Percentiles rank a stretch among this genome's conserved stretches.
Evolutionary conservation across 495 filamentous ascomycete genomes (phyloP).

Genomic region (Aspergillus asperescens): DNA sequence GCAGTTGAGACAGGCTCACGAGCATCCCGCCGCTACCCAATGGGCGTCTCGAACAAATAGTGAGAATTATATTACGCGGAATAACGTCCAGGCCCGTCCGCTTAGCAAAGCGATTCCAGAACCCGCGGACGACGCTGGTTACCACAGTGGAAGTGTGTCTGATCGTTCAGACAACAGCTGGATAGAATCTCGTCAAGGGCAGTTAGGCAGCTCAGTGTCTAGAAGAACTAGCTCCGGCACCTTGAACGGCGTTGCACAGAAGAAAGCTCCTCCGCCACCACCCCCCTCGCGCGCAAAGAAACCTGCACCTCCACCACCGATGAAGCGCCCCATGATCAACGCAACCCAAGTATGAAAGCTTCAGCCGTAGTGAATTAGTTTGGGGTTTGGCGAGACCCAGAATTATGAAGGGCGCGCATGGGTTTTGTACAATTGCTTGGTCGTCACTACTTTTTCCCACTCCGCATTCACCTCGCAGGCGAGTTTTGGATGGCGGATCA

Average conservation of each 20-base stretch:
- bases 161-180: slow-evolving; percentile 50
- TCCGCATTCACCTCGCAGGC: slow-evolving; percentile 12
- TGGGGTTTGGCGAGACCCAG: neutral
- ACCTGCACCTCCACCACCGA: slow-evolving; percentile 57
- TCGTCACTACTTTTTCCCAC: neutral
- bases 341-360: slow-evolving; percentile 23
- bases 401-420: neutral
- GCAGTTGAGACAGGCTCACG: slow-evolving; percentile 46
- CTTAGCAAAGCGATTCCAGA: slow-evolving; percentile 42
- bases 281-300: slow-evolving; percentile 79
- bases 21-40: slow-evolving; percentile 32
- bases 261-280: slow-evolving; percentile 75
- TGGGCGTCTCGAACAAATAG: slow-evolving; percentile 53
- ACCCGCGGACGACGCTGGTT: slow-evolving; percentile 55
- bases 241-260: slow-evolving; percentile 39
- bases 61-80: slow-evolving; percentile 46
- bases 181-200: slow-evolving; percentile 59
- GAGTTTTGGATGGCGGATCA: slow-evolving; percentile 1
- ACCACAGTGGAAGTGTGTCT: slow-evolving; percentile 52
- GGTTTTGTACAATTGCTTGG: slow-evolving; percentile 2
- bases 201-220: slow-evolving; percentile 54
- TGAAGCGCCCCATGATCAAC: slow-evolving; percentile 42
- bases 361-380: neutral
- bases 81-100: slow-evolving; percentile 40
- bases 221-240: slow-evolving; percentile 50